These are phyloP conservation scores for Clavaria fumosa DNA, from an alignment of 768 basidiomycete genomes.

Conservation along the genomic window DNA sequence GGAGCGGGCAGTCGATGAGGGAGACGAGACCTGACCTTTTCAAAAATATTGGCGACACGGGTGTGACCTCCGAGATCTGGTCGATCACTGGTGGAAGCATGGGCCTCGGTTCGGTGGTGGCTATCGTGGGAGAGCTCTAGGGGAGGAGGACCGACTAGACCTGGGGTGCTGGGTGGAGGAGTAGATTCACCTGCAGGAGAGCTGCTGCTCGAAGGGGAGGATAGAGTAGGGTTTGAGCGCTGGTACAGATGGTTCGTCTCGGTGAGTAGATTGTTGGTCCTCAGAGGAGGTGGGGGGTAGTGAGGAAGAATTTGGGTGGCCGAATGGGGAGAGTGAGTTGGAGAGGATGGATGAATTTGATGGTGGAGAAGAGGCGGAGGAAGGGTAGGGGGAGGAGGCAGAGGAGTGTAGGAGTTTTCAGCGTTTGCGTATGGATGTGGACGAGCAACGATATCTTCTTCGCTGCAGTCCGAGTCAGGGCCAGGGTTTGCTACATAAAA, in stretches of 20 bases:
- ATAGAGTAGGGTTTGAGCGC: constrained; percentile 38
- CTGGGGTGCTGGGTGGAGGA: constrained; percentile 58
- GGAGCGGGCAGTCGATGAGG: constrained; percentile 1
- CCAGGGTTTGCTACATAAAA: constrained; percentile 50
- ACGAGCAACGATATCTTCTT: constrained; percentile 11
- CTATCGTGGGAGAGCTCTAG: constrained; percentile 19
- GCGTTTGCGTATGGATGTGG: constrained; percentile 6
- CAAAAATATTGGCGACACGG: constrained; percentile 1
- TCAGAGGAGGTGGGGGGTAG: constrained; percentile 13
- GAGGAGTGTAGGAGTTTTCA: constrained; percentile 1
- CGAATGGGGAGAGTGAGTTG: too few species aligned
- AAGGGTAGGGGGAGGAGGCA: neutral
- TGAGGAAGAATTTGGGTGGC: too few species aligned
- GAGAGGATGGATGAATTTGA: constrained; percentile 2
- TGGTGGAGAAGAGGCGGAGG: constrained; percentile 3
- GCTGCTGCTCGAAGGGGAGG: constrained; percentile 54
- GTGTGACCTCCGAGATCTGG: neutral
- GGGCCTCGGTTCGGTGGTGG: constrained; percentile 20
- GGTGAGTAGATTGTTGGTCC: constrained; percentile 23
- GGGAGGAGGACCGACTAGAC: constrained; percentile 29
- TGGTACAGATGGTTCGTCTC: constrained; percentile 21
- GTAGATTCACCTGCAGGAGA: constrained; percentile 48
- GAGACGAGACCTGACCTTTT: neutral
- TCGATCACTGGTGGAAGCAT: neutral
- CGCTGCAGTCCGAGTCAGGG: constrained; percentile 25